These are phyloP conservation scores for Diaporthe citrichinensis DNA, from an alignment of 2,329 filamentous ascomycete genomes.

Conservation along the genomic window DNA sequence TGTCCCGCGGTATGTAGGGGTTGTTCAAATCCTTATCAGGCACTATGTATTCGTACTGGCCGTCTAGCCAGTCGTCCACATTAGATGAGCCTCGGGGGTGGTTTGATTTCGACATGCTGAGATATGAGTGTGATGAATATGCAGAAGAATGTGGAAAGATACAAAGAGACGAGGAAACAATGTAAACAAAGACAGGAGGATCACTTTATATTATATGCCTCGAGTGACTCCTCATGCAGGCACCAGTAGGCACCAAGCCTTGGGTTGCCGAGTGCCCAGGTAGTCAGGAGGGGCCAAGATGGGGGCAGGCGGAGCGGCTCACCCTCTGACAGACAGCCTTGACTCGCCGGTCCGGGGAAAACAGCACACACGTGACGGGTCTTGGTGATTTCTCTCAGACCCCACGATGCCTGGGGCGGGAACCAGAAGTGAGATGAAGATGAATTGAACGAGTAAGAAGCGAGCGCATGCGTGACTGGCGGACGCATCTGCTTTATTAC, in stretches of 20 bases:
- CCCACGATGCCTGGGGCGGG: slow-evolving; percentile 26
- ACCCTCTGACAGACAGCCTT: slow-evolving; percentile 5
- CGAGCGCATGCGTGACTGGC: slow-evolving; percentile 10
- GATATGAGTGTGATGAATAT: background rate
- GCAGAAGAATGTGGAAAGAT: background rate
- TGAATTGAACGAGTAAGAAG: slow-evolving; percentile 27
- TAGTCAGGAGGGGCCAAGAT: slow-evolving; percentile 7
- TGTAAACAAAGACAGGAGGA: slow-evolving; percentile 12
- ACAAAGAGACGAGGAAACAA: background rate
- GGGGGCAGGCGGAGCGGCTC: slow-evolving; percentile 5
- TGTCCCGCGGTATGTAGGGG: slow-evolving; percentile 27
- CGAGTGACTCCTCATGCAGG: slow-evolving; percentile 12
- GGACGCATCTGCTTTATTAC: slow-evolving; percentile 32
- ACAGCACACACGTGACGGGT: background rate
- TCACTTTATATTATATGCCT: slow-evolving; percentile 14
- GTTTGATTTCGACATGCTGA: slow-evolving; percentile 34
- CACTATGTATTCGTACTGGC: slow-evolving; percentile 40
- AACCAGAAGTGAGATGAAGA: slow-evolving; percentile 14
- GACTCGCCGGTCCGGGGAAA: slow-evolving; percentile 11
- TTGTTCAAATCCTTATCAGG: slow-evolving; percentile 34
- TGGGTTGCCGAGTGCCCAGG: background rate
- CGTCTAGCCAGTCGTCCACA: slow-evolving; percentile 40
- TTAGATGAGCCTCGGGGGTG: slow-evolving; percentile 22
- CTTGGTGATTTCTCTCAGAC: slow-evolving; percentile 1
- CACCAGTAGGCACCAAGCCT: slow-evolving; percentile 20